phyloP scores from a whole-genome alignment of 306 rosid species.

The Corylus americana region DNA sequence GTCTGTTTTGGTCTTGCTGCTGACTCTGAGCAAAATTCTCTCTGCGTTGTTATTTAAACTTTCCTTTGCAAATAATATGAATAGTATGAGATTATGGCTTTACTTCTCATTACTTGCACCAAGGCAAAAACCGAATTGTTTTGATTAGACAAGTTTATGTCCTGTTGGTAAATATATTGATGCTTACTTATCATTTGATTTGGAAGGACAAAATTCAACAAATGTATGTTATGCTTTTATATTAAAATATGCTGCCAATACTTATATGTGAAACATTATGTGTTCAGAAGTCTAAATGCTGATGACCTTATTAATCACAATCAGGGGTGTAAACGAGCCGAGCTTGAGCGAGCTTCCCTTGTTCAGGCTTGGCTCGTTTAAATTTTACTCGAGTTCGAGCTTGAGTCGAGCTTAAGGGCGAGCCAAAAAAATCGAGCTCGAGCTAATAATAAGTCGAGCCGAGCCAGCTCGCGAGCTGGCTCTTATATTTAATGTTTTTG shows the following conservation, averaged over 20 bases:
- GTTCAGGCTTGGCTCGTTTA: too few species aligned
- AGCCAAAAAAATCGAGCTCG: too few species aligned
- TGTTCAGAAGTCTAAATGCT: background rate
- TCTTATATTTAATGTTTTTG: too few species aligned
- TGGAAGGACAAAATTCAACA: constrained; percentile 1
- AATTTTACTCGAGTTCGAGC: too few species aligned
- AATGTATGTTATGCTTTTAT: background rate
- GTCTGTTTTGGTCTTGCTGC: constrained; percentile 14
- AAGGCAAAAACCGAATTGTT: background rate
- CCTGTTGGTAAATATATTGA: background rate
- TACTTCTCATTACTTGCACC: background rate
- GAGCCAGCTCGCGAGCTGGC: too few species aligned
- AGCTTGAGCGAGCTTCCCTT: too few species aligned
- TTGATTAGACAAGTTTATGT: background rate
- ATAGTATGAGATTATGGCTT: constrained; percentile 12
- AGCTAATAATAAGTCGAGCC: too few species aligned
- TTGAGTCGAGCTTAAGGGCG: too few species aligned
- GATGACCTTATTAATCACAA: background rate
- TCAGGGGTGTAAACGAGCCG: too few species aligned
- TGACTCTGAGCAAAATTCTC: constrained; percentile 11
- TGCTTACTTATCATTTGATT: background rate
- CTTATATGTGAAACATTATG: background rate
- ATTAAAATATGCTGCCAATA: background rate
- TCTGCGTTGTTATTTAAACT: background rate
- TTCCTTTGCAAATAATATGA: background rate